Conservation (phyloP, 352 stramenopile genomes). For the Saprolegnia parasitica region DNA sequence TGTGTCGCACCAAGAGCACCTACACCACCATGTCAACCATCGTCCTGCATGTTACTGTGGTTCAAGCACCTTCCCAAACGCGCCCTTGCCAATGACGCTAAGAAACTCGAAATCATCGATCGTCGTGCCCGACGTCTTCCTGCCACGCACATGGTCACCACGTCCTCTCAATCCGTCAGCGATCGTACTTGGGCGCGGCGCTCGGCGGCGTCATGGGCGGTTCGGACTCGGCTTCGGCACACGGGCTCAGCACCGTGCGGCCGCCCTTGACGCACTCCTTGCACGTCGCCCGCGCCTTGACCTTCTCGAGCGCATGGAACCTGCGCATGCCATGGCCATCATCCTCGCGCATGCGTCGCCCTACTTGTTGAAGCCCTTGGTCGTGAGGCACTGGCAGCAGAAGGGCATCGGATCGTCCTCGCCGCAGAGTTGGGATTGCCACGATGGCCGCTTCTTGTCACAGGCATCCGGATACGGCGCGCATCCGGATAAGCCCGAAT, state of each 20-base stretch:
- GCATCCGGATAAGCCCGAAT: not conserved
- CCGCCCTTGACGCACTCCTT: slow-evolving; percentile 24
- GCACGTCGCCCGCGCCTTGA: slow-evolving; percentile 30
- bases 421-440: not conserved
- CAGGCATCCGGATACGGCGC: not conserved
- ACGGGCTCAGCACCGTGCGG: slow-evolving; percentile 12
- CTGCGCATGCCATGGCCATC: slow-evolving; percentile 30
- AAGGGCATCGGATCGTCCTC: slow-evolving; percentile 46
- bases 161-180: not conserved
- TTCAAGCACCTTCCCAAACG: slow-evolving; percentile 16
- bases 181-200: not conserved
- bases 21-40: not conserved
- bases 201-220: not conserved
- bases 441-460: not conserved
- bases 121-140: slow-evolving; percentile 6
- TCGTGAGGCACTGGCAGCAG: slow-evolving; percentile 60
- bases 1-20: slow-evolving; percentile 72
- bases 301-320: slow-evolving; percentile 54
- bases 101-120: slow-evolving; percentile 29
- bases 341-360: slow-evolving; percentile 4
- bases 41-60: too few relatives aligned
- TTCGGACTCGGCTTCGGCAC: slow-evolving; percentile 9
- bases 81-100: slow-evolving; percentile 28
- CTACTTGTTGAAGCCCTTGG: slow-evolving; percentile 79
- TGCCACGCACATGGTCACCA: not conserved